Conservation (phyloP, 768 basidiomycete genomes). For the Mycena vulgaris region DNA sequence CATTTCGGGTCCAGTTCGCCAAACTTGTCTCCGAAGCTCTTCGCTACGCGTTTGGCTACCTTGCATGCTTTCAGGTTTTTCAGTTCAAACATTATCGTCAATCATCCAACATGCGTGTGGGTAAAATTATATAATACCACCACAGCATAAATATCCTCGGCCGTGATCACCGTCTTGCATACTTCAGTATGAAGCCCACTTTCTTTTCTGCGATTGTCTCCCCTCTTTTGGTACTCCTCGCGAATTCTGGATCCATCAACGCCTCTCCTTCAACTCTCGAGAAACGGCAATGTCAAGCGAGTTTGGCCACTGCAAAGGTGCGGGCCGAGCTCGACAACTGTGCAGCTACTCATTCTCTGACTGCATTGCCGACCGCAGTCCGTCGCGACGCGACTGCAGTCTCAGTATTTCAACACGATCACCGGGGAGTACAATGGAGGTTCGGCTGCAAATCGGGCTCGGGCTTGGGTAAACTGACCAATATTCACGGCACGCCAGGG, state of each 20-base stretch:
- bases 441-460: constrained; percentile 23
- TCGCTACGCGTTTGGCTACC: no score
- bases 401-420: constrained; percentile 56
- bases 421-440: constrained; percentile 63
- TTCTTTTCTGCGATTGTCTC: constrained; percentile 2
- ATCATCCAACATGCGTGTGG: no score
- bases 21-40: no score
- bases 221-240: constrained; percentile 2
- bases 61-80: no score
- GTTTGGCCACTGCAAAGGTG: constrained; percentile 19
- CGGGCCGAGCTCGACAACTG: not conserved
- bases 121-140: no score
- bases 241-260: constrained; percentile 7
- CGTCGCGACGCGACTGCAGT: constrained; percentile 53
- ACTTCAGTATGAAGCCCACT: constrained; percentile 3
- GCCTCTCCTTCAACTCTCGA: constrained; percentile 16
- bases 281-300: constrained; percentile 26
- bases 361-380: no score
- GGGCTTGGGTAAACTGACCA: not conserved
- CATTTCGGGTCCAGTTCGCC: no score
- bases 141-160: not conserved
- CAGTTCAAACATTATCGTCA: no score
- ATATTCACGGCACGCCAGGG: not conserved
- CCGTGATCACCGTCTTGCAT: not conserved
- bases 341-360: not conserved